Evolutionary conservation across 306 rosid genomes (phyloP), one percentile per base, ranked within the genome.

Genomic region (Trichosanthes cucumerina): DNA sequence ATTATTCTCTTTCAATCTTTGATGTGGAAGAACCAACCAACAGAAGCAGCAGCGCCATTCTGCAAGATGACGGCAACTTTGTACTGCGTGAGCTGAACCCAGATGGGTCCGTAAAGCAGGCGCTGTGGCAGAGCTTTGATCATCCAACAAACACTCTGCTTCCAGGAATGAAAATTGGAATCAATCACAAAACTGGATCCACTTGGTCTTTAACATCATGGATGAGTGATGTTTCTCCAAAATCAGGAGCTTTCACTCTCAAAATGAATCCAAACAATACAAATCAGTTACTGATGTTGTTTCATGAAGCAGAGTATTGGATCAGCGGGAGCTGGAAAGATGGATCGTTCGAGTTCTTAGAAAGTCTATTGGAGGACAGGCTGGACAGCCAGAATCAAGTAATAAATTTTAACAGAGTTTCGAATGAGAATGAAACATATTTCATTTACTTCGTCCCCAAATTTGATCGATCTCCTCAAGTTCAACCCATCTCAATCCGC

Each of bases 51-150:
- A 28, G 33, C 33, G 33, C 33, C 33, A 54, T 54, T 19, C 49
- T 80, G 46, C 72, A 24, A 5, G 44, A 80, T 5, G 38, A 36
- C 2, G 83, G 82, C 0, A 72, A 80, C 65, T 63, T 85, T 34
- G 68, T 66, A 26, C 80, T 80, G 9, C 59, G 28, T 13, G 80
- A 81, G 33, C 47, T 74, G 18, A 75, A 62, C 44, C n/a, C 47
- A 49, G 62, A 77, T 50, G 86, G 80, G 1, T 24, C 58, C 7
- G 43, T 63, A 2, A 76, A 47, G 44, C 53, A 24, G 5, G 66
- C 14, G 4, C 10, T 75, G 46, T 83, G 86, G 86, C 76, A 83
- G 24, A 80, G 83, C 75, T 77, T 80, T 70, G 83, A 83, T 80
- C 52, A 77, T 71, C 81, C 83, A 6, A 80, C 81, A 2, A 79